Percentiles rank a stretch among this genome's conserved stretches.
phyloP scores from a whole-genome alignment of 164 flowering plant species.

The Magnolia kwangsiensis region DNA sequence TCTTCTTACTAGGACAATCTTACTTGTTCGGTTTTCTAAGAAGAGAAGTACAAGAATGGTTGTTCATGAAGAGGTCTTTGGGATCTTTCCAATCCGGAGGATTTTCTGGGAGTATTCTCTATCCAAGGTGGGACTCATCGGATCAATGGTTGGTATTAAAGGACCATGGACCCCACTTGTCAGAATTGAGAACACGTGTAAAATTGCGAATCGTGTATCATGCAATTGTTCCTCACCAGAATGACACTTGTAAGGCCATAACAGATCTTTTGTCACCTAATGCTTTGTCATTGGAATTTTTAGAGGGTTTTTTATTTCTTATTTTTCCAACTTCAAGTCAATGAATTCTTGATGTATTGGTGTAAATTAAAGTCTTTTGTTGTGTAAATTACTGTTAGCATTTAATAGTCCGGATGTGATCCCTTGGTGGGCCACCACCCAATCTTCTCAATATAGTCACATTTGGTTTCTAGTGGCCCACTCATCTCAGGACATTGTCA shows the following conservation, averaged over 20 bases:
- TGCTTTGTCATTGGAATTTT: not conserved
- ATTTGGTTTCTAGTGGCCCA: not conserved
- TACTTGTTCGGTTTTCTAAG: too few relatives aligned
- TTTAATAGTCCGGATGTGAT: not conserved
- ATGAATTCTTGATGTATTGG: not conserved
- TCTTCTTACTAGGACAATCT: too few relatives aligned
- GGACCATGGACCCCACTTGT: not conserved
- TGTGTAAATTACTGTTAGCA: not conserved
- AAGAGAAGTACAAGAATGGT: too few relatives aligned
- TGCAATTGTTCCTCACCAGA: not conserved
- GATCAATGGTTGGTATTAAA: not conserved
- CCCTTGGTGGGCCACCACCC: not conserved
- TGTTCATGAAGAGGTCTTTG: too few relatives aligned
- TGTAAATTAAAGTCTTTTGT: not conserved
- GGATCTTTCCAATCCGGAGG: not conserved
- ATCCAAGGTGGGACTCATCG: not conserved
- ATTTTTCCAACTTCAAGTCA: not conserved
- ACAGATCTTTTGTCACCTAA: not conserved
- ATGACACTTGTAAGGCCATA: not conserved
- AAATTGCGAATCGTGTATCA: not conserved
- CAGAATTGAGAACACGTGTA: too few relatives aligned
- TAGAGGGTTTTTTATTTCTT: too few relatives aligned
- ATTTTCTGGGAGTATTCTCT: not conserved
- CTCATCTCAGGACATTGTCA: not conserved
- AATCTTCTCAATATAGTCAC: not conserved